Percentiles rank a stretch among this genome's conserved stretches.
Conservation (phyloP, 2,329 filamentous ascomycete genomes). For the Ceratocystis ficicola region DNA sequence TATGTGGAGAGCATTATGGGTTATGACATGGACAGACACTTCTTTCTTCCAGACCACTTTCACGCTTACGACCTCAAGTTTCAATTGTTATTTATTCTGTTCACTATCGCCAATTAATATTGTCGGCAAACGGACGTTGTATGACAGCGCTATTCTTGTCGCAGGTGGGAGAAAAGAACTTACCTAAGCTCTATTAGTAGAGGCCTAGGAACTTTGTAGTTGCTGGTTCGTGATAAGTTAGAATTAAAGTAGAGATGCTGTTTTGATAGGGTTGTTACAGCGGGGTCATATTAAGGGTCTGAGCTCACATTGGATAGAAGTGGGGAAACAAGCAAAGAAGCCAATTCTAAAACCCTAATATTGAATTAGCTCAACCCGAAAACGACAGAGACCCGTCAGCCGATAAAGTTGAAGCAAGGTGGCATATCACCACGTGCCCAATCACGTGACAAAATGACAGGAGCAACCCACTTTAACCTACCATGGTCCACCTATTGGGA, state of each 20-base stretch:
- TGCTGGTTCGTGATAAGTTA: too few relatives aligned
- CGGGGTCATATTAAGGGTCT: background rate
- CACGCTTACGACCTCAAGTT: background rate
- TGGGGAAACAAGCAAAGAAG: background rate
- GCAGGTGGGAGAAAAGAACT: background rate
- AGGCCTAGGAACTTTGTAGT: background rate
- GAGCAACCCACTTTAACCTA: background rate
- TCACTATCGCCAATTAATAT: background rate
- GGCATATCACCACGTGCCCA: background rate
- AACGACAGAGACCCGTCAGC: too few relatives aligned
- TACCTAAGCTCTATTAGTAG: background rate
- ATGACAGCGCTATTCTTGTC: background rate
- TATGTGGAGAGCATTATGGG: background rate
- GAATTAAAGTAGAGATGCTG: background rate
- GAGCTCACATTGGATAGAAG: background rate
- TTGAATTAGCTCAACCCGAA: background rate
- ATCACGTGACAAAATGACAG: slow-evolving; percentile 9
- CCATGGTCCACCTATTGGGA: background rate
- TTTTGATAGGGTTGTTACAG: background rate
- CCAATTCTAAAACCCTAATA: background rate
- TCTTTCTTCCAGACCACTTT: background rate
- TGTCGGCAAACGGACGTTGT: background rate
- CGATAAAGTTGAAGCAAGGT: background rate
- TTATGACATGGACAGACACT: background rate
- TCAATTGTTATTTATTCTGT: too few relatives aligned